Evolutionary conservation across 768 basidiomycete genomes (phyloP).

Genomic region (Phylloporus sp.): DNA sequence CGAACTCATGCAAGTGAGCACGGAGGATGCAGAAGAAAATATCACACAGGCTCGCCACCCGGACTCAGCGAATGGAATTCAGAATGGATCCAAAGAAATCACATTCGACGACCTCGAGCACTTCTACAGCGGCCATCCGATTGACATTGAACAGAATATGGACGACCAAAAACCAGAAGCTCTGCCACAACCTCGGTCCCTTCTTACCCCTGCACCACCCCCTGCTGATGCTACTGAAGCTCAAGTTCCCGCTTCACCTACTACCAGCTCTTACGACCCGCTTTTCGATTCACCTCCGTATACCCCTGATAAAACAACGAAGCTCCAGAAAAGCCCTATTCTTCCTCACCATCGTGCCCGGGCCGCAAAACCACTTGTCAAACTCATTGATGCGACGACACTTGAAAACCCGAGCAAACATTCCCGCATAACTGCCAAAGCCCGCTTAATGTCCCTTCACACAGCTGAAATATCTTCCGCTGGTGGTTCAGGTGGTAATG

Average conservation of each 20-base stretch:
- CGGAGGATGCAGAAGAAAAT: constrained; percentile 19
- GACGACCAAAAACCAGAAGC: constrained; percentile 13
- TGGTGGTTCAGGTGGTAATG: constrained; percentile 6
- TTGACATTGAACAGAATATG: constrained; percentile 28
- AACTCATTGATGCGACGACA: constrained; percentile 40
- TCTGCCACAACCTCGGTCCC: constrained; percentile 1
- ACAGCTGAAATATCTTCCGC: constrained; percentile 5
- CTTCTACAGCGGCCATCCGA: constrained; percentile 27
- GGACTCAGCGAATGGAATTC: constrained; percentile 1
- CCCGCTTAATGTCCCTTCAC: constrained; percentile 36
- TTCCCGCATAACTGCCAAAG: constrained; percentile 48
- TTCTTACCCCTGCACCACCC: background rate
- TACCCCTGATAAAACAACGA: constrained; percentile 6
- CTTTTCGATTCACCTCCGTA: constrained; percentile 28
- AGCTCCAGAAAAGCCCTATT: background rate
- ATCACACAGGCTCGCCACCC: constrained; percentile 1
- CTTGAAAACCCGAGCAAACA: constrained; percentile 26
- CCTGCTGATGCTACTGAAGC: background rate
- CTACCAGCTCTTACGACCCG: constrained; percentile 16
- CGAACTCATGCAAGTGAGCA: constrained; percentile 25
- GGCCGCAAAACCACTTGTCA: constrained; percentile 51
- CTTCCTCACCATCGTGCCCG: constrained; percentile 44
- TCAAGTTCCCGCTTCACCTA: constrained; percentile 11
- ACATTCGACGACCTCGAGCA: constrained; percentile 30
- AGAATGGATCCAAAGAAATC: constrained; percentile 6